A percentile compares a stretch with the other conserved stretches of the same genome.
phyloP scores from a whole-genome alignment of 768 basidiomycete species.

The Peribolospora baueri region DNA sequence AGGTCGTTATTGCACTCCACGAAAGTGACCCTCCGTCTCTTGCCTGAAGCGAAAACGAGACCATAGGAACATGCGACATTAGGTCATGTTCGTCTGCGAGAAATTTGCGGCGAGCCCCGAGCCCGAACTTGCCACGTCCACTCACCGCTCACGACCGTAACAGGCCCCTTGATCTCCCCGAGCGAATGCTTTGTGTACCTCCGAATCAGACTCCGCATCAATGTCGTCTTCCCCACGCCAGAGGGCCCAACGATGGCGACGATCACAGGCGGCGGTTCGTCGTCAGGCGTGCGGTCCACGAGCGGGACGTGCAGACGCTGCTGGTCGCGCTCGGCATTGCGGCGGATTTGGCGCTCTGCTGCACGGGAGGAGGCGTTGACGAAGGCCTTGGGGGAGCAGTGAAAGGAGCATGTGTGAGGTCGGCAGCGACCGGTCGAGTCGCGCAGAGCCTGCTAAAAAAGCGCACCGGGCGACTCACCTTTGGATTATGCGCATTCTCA shows the following conservation, averaged over 20 bases:
- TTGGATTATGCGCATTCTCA: slow-evolving; percentile 65
- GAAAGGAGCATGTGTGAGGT: background rate
- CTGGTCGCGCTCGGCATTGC: slow-evolving; percentile 82
- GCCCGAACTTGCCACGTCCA: background rate
- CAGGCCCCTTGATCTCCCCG: slow-evolving; percentile 67
- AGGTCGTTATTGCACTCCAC: slow-evolving; percentile 94
- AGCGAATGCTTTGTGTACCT: slow-evolving; percentile 85
- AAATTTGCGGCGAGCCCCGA: background rate
- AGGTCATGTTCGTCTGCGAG: background rate
- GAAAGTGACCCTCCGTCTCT: slow-evolving; percentile 78
- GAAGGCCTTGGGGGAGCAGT: slow-evolving; percentile 43
- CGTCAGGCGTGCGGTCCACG: slow-evolving; percentile 82
- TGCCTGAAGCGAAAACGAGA: slow-evolving; percentile 23
- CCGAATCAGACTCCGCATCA: slow-evolving; percentile 71
- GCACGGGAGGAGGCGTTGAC: slow-evolving; percentile 56
- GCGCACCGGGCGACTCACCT: slow-evolving; percentile 28
- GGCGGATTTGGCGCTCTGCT: slow-evolving; percentile 66
- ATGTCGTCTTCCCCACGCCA: slow-evolving; percentile 80
- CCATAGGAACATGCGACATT: background rate
- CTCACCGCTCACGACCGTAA: slow-evolving; percentile 61
- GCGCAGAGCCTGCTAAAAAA: background rate
- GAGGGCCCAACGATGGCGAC: slow-evolving; percentile 88
- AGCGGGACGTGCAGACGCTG: slow-evolving; percentile 86
- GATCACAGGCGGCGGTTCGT: slow-evolving; percentile 74
- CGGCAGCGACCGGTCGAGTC: background rate